Conservation (phyloP, 2,329 filamentous ascomycete species). For the Chrysoporthe cubensis region DNA sequence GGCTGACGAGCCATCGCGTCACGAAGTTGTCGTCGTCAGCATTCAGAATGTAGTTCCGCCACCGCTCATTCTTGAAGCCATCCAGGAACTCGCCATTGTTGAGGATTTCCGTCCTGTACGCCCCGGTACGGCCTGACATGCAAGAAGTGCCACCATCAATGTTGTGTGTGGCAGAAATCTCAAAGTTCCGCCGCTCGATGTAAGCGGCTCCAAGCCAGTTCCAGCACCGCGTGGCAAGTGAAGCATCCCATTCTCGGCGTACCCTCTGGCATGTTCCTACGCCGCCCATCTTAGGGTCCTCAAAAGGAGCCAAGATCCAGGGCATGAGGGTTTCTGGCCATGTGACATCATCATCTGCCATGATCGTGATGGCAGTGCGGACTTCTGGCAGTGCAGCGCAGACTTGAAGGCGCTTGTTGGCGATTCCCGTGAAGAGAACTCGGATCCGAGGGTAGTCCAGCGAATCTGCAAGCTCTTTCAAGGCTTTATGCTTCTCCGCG, state of each 20-base stretch:
- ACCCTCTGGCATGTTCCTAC: conserved; percentile 92
- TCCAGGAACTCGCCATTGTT: conserved; percentile 84
- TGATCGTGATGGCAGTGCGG: conserved; percentile 80
- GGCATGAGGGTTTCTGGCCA: conserved; percentile 85
- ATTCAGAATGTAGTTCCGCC: conserved; percentile 87
- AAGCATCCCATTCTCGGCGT: conserved; percentile 66
- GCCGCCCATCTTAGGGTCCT: conserved; percentile 80
- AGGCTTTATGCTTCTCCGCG: conserved; percentile 72
- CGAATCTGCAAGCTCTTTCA: conserved; percentile 68
- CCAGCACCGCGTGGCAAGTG: conserved; percentile 68
- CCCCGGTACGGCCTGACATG: conserved; percentile 91
- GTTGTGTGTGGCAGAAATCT: conserved; percentile 93
- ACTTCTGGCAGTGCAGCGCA: conserved; percentile 88
- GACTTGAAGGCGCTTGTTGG: conserved; percentile 95
- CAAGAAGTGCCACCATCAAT: conserved; percentile 96
- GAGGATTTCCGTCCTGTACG: conserved; percentile 87
- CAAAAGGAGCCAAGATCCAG: conserved; percentile 93
- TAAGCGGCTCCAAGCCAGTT: conserved; percentile 92
- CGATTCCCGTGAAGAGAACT: conserved; percentile 78
- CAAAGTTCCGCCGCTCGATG: conserved; percentile 92
- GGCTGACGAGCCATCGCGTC: conserved; percentile 90
- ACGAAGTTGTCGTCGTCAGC: conserved; percentile 99
- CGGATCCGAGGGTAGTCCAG: conserved; percentile 65
- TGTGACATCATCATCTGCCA: conserved; percentile 94
- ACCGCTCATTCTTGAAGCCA: conserved; percentile 89